These are phyloP conservation scores for Ophioceras dolichostomum DNA, from an alignment of 2,329 filamentous ascomycete species.

Conservation along the genomic window DNA sequence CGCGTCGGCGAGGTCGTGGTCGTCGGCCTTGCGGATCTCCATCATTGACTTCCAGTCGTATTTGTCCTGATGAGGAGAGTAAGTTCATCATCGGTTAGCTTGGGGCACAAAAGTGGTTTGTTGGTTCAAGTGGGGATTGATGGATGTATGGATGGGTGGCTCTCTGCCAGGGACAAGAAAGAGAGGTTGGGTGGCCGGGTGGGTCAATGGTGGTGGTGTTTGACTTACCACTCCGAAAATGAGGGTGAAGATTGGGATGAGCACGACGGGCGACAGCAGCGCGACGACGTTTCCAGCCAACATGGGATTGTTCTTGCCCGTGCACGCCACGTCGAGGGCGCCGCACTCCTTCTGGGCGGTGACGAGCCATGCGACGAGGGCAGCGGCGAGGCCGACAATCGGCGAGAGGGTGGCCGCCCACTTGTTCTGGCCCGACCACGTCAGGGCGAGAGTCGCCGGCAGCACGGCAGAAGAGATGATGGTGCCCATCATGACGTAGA, in stretches of 20 bases:
- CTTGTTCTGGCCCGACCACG: constrained; percentile 72
- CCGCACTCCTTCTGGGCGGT: constrained; percentile 61
- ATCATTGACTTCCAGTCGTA: constrained; percentile 85
- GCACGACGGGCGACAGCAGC: constrained; percentile 61
- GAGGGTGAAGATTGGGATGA: constrained; percentile 66
- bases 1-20: constrained; percentile 54
- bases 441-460: constrained; percentile 65
- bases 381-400: constrained; percentile 54
- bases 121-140: too few species aligned
- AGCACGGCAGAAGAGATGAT: constrained; percentile 80
- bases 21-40: constrained; percentile 65
- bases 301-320: constrained; percentile 81
- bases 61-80: too few species aligned
- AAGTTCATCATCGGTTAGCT: constrained; percentile 1
- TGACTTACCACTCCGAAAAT: constrained; percentile 39
- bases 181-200: neutral
- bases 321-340: constrained; percentile 56
- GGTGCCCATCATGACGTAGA: constrained; percentile 85
- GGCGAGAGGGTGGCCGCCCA: constrained; percentile 62
- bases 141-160: neutral
- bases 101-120: neutral
- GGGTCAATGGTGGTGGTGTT: neutral
- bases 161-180: neutral
- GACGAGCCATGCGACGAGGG: constrained; percentile 67
- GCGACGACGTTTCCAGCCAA: constrained; percentile 77